Evolutionary conservation across 306 rosid genomes (phyloP).

Genomic region (Vachellia pachyceras): DNA sequence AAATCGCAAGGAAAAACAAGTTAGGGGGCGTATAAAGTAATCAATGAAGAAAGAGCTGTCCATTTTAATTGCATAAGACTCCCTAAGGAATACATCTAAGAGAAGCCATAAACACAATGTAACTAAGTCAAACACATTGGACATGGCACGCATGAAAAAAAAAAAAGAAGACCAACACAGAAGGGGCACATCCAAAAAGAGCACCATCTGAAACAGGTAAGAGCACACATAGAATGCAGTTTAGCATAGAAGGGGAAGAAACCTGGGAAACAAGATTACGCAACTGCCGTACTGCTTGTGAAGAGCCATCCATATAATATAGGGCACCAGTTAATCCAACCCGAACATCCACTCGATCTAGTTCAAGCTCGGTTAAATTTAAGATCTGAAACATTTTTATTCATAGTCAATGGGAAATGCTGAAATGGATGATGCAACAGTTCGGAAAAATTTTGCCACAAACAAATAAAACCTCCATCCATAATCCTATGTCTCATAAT

Average conservation of each 20-base stretch:
- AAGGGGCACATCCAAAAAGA: slow-evolving; percentile 34
- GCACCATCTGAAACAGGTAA: slow-evolving; percentile 24
- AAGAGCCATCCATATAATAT: slow-evolving; percentile 97
- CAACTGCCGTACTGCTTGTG: slow-evolving; percentile 97
- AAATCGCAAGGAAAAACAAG: too few relatives aligned
- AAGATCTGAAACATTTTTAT: slow-evolving; percentile 73
- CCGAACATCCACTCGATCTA: slow-evolving; percentile 94
- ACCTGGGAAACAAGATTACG: slow-evolving; percentile 99
- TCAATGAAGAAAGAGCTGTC: background rate
- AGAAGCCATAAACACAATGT: background rate
- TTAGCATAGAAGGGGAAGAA: slow-evolving; percentile 37
- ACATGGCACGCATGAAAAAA: background rate
- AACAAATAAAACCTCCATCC: too few relatives aligned
- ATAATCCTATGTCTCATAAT: background rate
- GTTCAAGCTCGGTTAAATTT: slow-evolving; percentile 93
- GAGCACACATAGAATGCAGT: slow-evolving; percentile 27
- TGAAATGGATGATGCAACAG: background rate
- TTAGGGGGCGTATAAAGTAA: slow-evolving; percentile 45
- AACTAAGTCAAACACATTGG: slow-evolving; percentile 25
- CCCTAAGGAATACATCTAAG: background rate
- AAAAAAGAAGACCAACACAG: slow-evolving; percentile 9
- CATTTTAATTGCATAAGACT: background rate
- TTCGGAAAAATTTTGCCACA: too few relatives aligned
- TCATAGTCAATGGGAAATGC: slow-evolving; percentile 35
- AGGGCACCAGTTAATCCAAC: slow-evolving; percentile 93